These are phyloP conservation scores for Phytophthora pinifolia DNA, from an alignment of 352 stramenopile genomes.

Conservation along the genomic window DNA sequence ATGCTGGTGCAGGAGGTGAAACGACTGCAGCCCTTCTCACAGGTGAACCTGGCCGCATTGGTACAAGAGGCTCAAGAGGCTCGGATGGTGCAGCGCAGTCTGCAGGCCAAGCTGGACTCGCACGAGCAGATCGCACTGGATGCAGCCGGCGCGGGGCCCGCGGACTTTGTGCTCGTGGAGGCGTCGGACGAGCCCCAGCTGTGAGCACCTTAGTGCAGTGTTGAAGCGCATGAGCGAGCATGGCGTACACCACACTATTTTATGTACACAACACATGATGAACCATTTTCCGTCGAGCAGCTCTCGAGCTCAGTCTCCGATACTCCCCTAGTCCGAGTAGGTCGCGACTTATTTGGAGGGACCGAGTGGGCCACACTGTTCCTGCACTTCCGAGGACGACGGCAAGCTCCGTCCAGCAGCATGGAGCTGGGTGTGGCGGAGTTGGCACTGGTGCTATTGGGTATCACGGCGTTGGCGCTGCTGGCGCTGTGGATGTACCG, in stretches of 20 bases:
- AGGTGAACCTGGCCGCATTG: conserved; percentile 61
- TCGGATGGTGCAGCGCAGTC: conserved; percentile 70
- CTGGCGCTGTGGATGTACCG: conserved; percentile 57
- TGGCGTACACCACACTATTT: neutral
- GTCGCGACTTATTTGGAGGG: neutral
- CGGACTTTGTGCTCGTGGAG: conserved; percentile 37
- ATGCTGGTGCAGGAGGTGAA: conserved; percentile 74
- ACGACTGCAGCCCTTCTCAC: conserved; percentile 58
- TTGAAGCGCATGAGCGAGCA: too few species aligned
- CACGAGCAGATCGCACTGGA: conserved; percentile 9
- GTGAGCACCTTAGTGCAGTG: too few species aligned
- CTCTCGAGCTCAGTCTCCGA: conserved; percentile 15
- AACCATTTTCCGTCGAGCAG: neutral
- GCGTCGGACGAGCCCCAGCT: conserved; percentile 14
- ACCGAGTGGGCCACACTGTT: conserved; percentile 13
- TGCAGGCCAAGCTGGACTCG: conserved; percentile 49
- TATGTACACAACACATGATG: too few species aligned
- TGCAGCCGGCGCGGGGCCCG: neutral
- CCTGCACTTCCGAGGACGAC: conserved; percentile 26
- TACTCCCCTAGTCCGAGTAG: conserved; percentile 12
- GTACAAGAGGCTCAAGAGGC: conserved; percentile 72
- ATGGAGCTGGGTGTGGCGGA: conserved; percentile 49
- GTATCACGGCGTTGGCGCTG: conserved; percentile 37
- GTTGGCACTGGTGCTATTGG: conserved; percentile 44
- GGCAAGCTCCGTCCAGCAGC: conserved; percentile 23